Evolutionary conservation across 2,329 filamentous ascomycete genomes (phyloP), one percentile per base, ranked within the genome.

Genomic region (Fusarium decemcellulare): DNA sequence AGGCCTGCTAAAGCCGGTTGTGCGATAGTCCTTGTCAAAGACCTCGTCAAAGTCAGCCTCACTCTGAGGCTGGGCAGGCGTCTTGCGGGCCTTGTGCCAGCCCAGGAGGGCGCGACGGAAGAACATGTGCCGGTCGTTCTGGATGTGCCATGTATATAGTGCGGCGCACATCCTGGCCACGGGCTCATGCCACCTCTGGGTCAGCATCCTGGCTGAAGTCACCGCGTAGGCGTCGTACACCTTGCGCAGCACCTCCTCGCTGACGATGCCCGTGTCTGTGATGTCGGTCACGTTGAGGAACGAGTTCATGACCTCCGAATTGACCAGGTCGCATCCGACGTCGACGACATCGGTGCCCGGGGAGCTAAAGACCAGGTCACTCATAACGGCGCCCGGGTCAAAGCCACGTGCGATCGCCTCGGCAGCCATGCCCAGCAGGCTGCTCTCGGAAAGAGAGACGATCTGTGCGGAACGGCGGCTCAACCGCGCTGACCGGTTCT

Each of bases 41-140:
- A 68, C 74, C 47, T 78, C 76, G 16, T 78, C 76, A 2, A 78
- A 76, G 6, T 78, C 76, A 0, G 70, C 76, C 37, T 78, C 76
- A 3, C 69, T 53, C 32, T 74, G 74, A 27, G 71, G 71, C 5
- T 55, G 51, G 6, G 72, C 67, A 5, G 73, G 72, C 3, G 66
- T 55, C 50, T 77, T 77, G 2, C 76, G 70, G 2, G 76, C 74
- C 55, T 76, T 77, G 8, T 60, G 48, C 74, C 75, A 78, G 14
- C 76, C 76, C 11, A 78, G 34, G 0, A 78, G 6, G 1, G 76
- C 76, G 16, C 76, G 76, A 4, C 76, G 76, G 27, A 78, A 63
- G 59, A 77, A 78, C 66, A 77, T 64, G n/a, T 78, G 76, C 5
- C 76, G 65, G 56, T 78, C 76, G 29, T 78, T 78, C 9, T 76